These are phyloP conservation scores for Lachnellula subtilissima DNA, from an alignment of 2,329 filamentous ascomycete genomes.

Conservation along the genomic window DNA sequence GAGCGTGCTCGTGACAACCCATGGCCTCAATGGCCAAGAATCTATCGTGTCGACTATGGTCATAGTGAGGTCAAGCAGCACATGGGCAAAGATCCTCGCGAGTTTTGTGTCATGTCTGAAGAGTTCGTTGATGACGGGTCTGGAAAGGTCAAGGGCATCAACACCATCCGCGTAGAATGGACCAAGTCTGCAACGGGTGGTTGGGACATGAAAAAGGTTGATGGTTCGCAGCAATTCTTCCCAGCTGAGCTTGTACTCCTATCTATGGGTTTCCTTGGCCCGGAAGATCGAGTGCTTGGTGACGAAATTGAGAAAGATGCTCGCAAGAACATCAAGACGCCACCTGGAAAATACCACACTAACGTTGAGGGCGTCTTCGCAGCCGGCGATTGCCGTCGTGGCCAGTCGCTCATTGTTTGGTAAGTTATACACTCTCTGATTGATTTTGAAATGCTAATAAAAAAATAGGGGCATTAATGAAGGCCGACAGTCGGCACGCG, in stretches of 20 bases:
- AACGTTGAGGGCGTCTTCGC: constrained; percentile 87
- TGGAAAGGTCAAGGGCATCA: constrained; percentile 91
- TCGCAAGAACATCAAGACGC: constrained; percentile 94
- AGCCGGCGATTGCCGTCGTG: constrained; percentile 89
- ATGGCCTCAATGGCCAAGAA: constrained; percentile 97
- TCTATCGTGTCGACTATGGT: constrained; percentile 97
- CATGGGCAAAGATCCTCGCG: constrained; percentile 91
- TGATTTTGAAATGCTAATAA: constrained; percentile 32
- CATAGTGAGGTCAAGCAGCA: constrained; percentile 94
- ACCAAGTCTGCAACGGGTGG: constrained; percentile 82
- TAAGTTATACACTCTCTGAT: constrained; percentile 41
- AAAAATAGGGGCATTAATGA: constrained; percentile 83
- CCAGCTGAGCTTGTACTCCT: constrained; percentile 89
- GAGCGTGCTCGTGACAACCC: constrained; percentile 92
- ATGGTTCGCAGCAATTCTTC: constrained; percentile 93
- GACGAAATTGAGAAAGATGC: constrained; percentile 87
- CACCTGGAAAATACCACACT: constrained; percentile 80
- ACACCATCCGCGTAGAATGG: constrained; percentile 93
- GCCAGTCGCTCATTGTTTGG: constrained; percentile 95
- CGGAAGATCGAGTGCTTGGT: constrained; percentile 81
- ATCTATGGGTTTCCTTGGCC: constrained; percentile 96
- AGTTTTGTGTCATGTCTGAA: constrained; percentile 98
- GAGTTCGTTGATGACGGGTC: constrained; percentile 87
- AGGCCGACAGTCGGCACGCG: constrained; percentile 84
- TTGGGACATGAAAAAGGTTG: constrained; percentile 98